These are phyloP conservation scores for Botrytis squamosa DNA, from an alignment of 2,329 filamentous ascomycete genomes.

Conservation along the genomic window DNA sequence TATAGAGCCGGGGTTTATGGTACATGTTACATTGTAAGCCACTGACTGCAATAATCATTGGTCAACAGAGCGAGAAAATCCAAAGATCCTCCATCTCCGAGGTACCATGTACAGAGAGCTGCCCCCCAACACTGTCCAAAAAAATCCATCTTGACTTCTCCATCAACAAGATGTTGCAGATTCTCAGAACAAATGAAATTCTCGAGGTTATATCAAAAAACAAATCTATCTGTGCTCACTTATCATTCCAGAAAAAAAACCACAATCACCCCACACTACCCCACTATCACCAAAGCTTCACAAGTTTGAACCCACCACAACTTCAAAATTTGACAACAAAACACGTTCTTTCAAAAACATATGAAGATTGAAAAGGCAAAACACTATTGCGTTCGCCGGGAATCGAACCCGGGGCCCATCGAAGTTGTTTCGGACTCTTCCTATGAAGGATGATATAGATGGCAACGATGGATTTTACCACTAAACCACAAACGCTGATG, in stretches of 20 bases:
- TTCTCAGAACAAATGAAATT: neutral
- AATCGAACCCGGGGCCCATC: conserved; percentile 29
- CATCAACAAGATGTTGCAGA: neutral
- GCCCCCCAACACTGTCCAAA: too few relatives aligned
- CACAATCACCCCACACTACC: neutral
- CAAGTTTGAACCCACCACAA: neutral
- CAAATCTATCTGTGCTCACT: neutral
- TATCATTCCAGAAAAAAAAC: neutral
- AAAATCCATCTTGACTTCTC: neutral
- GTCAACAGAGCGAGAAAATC: neutral
- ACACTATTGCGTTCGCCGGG: neutral
- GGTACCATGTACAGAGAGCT: neutral
- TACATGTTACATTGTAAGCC: neutral
- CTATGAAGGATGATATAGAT: neutral
- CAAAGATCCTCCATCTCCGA: neutral
- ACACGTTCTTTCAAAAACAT: neutral
- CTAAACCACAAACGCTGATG: conserved; percentile 23
- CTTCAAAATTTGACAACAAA: neutral
- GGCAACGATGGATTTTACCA: conserved; percentile 25
- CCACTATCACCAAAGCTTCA: neutral
- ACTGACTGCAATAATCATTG: neutral
- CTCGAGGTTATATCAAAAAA: neutral
- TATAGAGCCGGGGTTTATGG: neutral
- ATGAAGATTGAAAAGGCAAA: neutral
- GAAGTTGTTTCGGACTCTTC: conserved; percentile 20